Base-by-base conservation (phyloP, 768 basidiomycete genomes). In the Leccinum rimulosum region DNA sequence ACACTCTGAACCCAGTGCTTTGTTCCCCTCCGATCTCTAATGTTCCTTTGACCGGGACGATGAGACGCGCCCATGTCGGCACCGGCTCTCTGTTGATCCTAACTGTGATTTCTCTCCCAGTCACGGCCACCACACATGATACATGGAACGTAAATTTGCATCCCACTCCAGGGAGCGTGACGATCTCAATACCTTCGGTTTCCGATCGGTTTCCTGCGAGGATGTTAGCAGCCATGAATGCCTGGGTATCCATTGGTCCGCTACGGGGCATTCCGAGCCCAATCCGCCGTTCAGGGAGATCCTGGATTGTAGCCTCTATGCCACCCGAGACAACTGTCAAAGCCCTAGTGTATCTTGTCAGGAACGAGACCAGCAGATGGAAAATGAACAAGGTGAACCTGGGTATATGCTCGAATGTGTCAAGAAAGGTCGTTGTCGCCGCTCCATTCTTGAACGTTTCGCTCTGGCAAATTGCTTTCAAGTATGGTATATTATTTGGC, bases 171-270 rank as follows among this genome's bases (percentile, higher is more conserved):
- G 80, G 77, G 1, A 82, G 69, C 3, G 80, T 70, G 52, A 83
- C 64, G 8, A 84, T 73, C 66, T 90, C 88, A 6, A 90, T 63
- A 0, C 75, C 82, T 66, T 88, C 88, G 0, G 70, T 81, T 9
- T 68, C 76, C 2, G 67, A 63, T 0, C 70, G 57, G 66, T 89
- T 90, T 4, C 82, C 82, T 5, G 80, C 84, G 14, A 90, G 73
- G 36, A 82, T 61, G 64, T 89, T 88, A 9, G 82, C 87, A 1
- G 77, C 73, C 27, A 77, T 69, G 68, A 85, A 83, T 0, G 87
- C 82, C 10, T 82, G 66, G 10, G 75, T 58, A 64, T 90, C 88
- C 82, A 87, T 84, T 0, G 86, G 83, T 0, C 88, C 88, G 59
- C 83, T 81, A 14, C 73, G 77, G 0, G 88, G 88, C 3, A 88